A percentile compares a stretch with the other conserved stretches of the same genome.
Evolutionary conservation across 2,329 filamentous ascomycete species (phyloP).

Genomic region (Didymella lethalis): DNA sequence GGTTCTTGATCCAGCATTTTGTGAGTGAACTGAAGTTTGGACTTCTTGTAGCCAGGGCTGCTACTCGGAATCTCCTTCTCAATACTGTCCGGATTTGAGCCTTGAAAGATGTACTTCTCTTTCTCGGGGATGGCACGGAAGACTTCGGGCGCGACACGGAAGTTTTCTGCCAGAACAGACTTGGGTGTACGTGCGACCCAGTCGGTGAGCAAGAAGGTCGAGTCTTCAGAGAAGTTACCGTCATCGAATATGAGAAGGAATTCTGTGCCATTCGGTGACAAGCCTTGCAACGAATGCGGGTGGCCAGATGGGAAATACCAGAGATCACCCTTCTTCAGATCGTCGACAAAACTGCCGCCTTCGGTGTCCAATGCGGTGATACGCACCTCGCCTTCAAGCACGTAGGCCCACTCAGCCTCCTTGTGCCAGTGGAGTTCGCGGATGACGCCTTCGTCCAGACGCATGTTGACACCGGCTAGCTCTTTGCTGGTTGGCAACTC

Average conservation of each 20-base stretch:
- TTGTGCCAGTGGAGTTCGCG: constrained; percentile 84
- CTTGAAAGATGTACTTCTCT: constrained; percentile 81
- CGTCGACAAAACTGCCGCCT: constrained; percentile 78
- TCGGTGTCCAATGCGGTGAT: constrained; percentile 78
- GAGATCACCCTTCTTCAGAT: constrained; percentile 76
- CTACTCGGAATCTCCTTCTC: constrained; percentile 67
- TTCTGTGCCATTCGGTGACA: constrained; percentile 70
- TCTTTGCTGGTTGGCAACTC: constrained; percentile 72
- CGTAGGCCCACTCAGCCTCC: constrained; percentile 80
- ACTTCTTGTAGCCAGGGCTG: constrained; percentile 69
- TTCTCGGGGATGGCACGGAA: constrained; percentile 71
- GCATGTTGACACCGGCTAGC: constrained; percentile 80
- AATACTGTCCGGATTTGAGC: constrained; percentile 69
- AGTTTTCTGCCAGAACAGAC: constrained; percentile 76
- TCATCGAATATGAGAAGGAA: constrained; percentile 71
- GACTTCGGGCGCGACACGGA: constrained; percentile 73
- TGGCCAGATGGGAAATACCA: constrained; percentile 84
- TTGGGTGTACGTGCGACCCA: constrained; percentile 78
- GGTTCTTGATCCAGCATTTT: constrained; percentile 75
- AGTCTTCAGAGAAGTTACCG: constrained; percentile 67
- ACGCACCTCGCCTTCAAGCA: constrained; percentile 73
- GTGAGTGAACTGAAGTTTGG: constrained; percentile 73
- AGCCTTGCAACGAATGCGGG: constrained; percentile 78
- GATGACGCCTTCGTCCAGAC: constrained; percentile 74
- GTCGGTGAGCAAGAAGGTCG: constrained; percentile 76